Evolutionary conservation across 2,329 filamentous ascomycete species (phyloP).

Genomic region (Phaeomoniella chlamydospora): DNA sequence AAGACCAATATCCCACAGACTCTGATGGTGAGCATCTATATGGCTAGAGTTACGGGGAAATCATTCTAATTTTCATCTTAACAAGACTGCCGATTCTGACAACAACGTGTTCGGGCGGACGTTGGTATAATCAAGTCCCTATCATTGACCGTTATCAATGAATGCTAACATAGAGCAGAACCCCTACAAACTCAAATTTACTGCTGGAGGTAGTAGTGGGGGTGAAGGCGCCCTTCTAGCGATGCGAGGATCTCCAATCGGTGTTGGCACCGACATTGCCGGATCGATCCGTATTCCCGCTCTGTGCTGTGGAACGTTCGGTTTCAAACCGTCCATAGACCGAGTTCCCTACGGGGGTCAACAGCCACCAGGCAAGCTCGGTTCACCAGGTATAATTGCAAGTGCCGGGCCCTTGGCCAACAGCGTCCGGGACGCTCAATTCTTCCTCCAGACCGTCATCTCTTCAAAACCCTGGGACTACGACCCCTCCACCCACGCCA

Average conservation of each 20-base stretch:
- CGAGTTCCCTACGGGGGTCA: slow-evolving; percentile 39
- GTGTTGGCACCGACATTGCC: slow-evolving; percentile 24
- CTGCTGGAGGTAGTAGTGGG: slow-evolving; percentile 19
- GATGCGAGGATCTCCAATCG: slow-evolving; percentile 16
- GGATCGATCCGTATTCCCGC: slow-evolving; percentile 17
- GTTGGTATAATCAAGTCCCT: too few relatives aligned
- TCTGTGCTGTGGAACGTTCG: slow-evolving; percentile 37
- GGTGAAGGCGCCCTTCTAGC: slow-evolving; percentile 20
- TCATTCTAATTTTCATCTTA: neutral
- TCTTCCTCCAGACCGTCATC: slow-evolving; percentile 28
- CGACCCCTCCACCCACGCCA: slow-evolving; percentile 25
- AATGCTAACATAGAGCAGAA: too few relatives aligned
- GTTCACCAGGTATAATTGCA: slow-evolving; percentile 34
- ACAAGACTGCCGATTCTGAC: slow-evolving; percentile 35
- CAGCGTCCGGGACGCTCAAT: slow-evolving; percentile 21
- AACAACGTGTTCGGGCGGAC: slow-evolving; percentile 49
- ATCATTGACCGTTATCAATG: too few relatives aligned
- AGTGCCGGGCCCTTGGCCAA: slow-evolving; percentile 26
- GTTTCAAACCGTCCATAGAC: slow-evolving; percentile 32
- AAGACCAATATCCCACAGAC: slow-evolving; percentile 40
- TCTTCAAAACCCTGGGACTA: slow-evolving; percentile 27
- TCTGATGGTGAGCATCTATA: slow-evolving; percentile 35
- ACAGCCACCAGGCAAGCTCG: slow-evolving; percentile 29
- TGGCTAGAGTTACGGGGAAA: slow-evolving; percentile 44
- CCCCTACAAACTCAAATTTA: slow-evolving; percentile 17